Evolutionary conservation across 1,139 yeast species (phyloP).

Genomic region (Suhomyces terraborum): DNA sequence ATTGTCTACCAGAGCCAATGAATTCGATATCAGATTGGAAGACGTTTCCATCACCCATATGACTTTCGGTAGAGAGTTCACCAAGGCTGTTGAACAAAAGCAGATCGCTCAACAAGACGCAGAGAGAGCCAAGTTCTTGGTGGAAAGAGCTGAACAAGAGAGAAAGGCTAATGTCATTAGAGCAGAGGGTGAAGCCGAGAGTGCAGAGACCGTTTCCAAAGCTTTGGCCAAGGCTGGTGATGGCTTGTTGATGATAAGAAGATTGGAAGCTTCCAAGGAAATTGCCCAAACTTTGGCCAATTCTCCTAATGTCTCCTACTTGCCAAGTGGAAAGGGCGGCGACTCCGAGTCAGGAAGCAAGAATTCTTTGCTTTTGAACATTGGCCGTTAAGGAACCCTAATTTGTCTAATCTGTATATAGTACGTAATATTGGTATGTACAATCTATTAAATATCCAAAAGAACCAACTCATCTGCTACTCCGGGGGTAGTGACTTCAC

Average conservation of each 20-base stretch:
- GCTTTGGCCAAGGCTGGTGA: slow-evolving; percentile 96
- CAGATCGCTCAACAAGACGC: slow-evolving; percentile 99
- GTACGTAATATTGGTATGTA: slow-evolving; percentile 6
- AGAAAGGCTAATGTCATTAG: slow-evolving; percentile 92
- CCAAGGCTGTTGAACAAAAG: slow-evolving; percentile 97
- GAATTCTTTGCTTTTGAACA: slow-evolving; percentile 43
- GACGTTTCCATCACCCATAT: slow-evolving; percentile 98
- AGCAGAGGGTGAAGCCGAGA: slow-evolving; percentile 99
- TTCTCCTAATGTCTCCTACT: slow-evolving; percentile 87
- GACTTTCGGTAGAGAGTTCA: slow-evolving; percentile 96
- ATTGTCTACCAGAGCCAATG: slow-evolving; percentile 78
- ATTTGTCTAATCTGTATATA: slow-evolving; percentile 9
- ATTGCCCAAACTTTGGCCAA: slow-evolving; percentile 85
- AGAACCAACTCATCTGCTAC: slow-evolving; percentile 50
- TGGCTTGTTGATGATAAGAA: slow-evolving; percentile 88
- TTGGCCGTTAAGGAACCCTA: slow-evolving; percentile 33
- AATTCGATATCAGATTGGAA: slow-evolving; percentile 88
- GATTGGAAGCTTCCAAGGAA: slow-evolving; percentile 95
- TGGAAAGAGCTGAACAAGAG: slow-evolving; percentile 97
- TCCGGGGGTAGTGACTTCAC: slow-evolving; percentile 52
- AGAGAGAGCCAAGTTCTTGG: slow-evolving; percentile 91
- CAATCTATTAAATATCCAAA: slow-evolving; percentile 34
- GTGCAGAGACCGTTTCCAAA: slow-evolving; percentile 92
- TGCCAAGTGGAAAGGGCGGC: slow-evolving; percentile 58
- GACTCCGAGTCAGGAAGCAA: slow-evolving; percentile 32